These are phyloP conservation scores for Firmiana major DNA, from an alignment of 345 rosid genomes.

Conservation along the genomic window DNA sequence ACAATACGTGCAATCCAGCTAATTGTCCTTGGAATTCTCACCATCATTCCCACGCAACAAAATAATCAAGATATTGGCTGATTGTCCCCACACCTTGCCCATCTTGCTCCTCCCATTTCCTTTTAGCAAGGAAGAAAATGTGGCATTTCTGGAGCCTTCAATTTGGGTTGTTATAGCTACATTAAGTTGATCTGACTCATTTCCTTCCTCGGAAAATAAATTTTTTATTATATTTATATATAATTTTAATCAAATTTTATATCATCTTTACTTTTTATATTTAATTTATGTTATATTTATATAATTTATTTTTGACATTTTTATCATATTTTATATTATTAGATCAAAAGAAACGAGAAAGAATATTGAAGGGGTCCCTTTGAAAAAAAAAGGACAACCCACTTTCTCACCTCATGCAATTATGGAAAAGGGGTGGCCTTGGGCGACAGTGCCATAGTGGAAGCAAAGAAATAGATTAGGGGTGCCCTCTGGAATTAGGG, in stretches of 20 bases:
- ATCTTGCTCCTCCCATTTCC: not conserved
- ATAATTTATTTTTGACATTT: too few relatives aligned
- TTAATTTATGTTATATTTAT: too few relatives aligned
- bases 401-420: slow-evolving; percentile 9
- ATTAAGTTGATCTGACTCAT: not conserved
- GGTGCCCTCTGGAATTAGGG: not conserved
- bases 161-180: not conserved
- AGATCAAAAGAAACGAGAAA: too few relatives aligned
- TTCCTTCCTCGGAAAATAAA: too few relatives aligned
- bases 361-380: too few relatives aligned
- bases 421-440: not conserved
- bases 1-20: slow-evolving; percentile 35
- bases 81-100: not conserved
- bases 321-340: too few relatives aligned
- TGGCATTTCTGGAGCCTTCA: not conserved
- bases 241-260: too few relatives aligned
- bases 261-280: too few relatives aligned
- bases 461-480: not conserved
- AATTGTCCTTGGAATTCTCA: not conserved
- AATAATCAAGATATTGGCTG: not conserved
- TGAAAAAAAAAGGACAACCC: not conserved
- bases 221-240: too few relatives aligned
- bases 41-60: not conserved
- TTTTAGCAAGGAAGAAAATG: not conserved
- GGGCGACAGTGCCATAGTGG: not conserved